Evolutionary conservation across 2,329 filamentous ascomycete species (phyloP).

Genomic region (Aspergillus tamarii): DNA sequence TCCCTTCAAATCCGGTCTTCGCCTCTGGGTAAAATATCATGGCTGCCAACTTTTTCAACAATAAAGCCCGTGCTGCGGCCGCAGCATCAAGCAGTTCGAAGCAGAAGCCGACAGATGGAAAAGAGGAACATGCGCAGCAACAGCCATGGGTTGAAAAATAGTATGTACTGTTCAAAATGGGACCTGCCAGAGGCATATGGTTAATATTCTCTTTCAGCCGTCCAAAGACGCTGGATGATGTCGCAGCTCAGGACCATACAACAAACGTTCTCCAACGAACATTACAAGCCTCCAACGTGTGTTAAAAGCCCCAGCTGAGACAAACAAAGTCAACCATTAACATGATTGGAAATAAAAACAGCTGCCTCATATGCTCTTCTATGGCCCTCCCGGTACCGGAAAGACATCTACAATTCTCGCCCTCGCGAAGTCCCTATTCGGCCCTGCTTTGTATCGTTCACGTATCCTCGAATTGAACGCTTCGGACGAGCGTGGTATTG

Average conservation of each 20-base stretch:
- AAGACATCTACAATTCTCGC: constrained; percentile 98
- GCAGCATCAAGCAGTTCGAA: constrained; percentile 73
- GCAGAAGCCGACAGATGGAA: constrained; percentile 65
- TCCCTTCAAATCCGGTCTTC: neutral
- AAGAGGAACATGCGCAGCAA: constrained; percentile 65
- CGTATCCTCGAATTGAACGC: constrained; percentile 99
- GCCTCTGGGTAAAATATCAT: constrained; percentile 24
- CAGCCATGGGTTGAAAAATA: constrained; percentile 99
- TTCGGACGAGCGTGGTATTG: constrained; percentile 97
- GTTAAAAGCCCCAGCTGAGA: constrained; percentile 20
- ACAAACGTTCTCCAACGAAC: constrained; percentile 90
- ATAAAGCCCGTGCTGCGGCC: constrained; percentile 76
- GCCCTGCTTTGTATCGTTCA: constrained; percentile 87
- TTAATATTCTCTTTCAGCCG: constrained; percentile 62
- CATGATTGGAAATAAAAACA: constrained; percentile 34
- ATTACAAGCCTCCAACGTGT: constrained; percentile 87
- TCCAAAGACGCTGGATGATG: constrained; percentile 90
- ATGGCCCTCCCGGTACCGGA: constrained; percentile 93
- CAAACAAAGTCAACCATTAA: neutral
- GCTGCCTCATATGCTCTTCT: constrained; percentile 99
- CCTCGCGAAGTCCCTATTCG: constrained; percentile 95
- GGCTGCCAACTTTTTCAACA: constrained; percentile 91
- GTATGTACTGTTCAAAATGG: constrained; percentile 51
- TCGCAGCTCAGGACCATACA: constrained; percentile 96
- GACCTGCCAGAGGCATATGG: neutral